A percentile compares a stretch with the other conserved stretches of the same genome.
These are phyloP conservation scores for Mortierella antarctica DNA, from an alignment of 192 early-diverging fungal species.

Conservation along the genomic window DNA sequence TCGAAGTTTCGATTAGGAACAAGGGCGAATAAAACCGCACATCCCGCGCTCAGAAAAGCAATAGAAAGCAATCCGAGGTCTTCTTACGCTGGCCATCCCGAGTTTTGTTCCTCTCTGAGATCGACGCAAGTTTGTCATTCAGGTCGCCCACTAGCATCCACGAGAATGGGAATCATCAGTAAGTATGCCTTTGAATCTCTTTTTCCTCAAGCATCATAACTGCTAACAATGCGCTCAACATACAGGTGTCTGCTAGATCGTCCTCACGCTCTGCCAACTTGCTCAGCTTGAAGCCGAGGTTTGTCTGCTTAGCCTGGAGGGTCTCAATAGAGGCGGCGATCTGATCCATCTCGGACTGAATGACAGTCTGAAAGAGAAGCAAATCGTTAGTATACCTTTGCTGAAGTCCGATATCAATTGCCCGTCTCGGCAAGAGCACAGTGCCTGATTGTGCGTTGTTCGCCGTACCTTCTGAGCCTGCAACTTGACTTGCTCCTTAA, in stretches of 20 bases:
- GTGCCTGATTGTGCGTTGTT: too few relatives aligned
- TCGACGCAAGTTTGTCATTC: constrained; percentile 56
- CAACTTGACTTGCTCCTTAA: constrained; percentile 63
- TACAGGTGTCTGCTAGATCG: constrained; percentile 54
- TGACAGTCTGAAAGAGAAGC: constrained; percentile 25
- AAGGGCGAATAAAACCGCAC: background rate
- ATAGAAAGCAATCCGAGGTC: too few relatives aligned
- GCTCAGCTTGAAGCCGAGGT: constrained; percentile 56
- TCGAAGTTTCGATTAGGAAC: too few relatives aligned
- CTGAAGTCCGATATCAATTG: too few relatives aligned
- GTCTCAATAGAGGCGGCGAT: constrained; percentile 63
- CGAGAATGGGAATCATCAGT: background rate
- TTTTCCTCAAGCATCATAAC: background rate
- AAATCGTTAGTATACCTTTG: background rate
- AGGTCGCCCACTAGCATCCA: constrained; percentile 57
- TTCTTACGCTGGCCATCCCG: constrained; percentile 43
- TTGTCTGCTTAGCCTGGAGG: constrained; percentile 56
- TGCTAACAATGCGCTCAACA: background rate
- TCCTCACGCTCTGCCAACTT: constrained; percentile 57
- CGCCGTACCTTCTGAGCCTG: constrained; percentile 59
- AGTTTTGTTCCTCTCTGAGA: constrained; percentile 41
- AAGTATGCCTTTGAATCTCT: background rate
- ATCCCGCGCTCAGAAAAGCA: background rate
- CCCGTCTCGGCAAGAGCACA: background rate
- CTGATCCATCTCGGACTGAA: constrained; percentile 59